Conservation (phyloP, 495 filamentous ascomycete species). For the Penicillium taxi region DNA sequence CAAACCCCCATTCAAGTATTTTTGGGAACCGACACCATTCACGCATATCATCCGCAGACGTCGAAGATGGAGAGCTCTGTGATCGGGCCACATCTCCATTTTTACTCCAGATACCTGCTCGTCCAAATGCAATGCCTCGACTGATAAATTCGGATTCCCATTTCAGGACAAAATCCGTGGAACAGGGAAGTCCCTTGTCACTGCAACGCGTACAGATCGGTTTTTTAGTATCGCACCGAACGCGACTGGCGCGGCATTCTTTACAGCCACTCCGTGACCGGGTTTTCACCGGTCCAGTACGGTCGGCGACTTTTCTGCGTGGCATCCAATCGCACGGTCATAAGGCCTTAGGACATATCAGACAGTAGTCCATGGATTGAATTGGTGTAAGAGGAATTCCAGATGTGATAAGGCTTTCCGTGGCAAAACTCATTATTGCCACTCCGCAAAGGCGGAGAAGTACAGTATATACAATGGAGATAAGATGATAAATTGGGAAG, state of each 20-base stretch:
- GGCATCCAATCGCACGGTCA: constrained; percentile 36
- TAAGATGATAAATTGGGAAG: too few species aligned
- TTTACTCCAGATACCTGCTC: constrained; percentile 39
- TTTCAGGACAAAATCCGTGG: constrained; percentile 35
- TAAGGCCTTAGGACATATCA: too few species aligned
- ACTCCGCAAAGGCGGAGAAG: too few species aligned
- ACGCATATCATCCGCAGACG: constrained; percentile 13
- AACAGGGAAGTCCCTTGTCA: constrained; percentile 31
- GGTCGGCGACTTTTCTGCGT: constrained; percentile 39
- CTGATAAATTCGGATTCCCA: constrained; percentile 41
- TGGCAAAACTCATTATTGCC: too few species aligned
- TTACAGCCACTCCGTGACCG: constrained; percentile 38
- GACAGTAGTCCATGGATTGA: too few species aligned
- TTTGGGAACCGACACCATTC: constrained; percentile 26
- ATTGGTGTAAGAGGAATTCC: too few species aligned
- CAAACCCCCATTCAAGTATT: constrained; percentile 30
- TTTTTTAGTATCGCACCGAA: constrained; percentile 38
- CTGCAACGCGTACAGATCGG: constrained; percentile 35
- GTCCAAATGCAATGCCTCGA: constrained; percentile 38
- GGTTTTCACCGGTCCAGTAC: constrained; percentile 36
- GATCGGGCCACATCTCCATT: too few species aligned
- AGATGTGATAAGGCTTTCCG: too few species aligned
- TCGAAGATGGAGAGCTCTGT: constrained; percentile 8
- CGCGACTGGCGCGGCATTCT: constrained; percentile 38
- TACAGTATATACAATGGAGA: too few species aligned